Evolutionary conservation across 345 rosid genomes (phyloP).

Genomic region (Bretschneidera sinensis): DNA sequence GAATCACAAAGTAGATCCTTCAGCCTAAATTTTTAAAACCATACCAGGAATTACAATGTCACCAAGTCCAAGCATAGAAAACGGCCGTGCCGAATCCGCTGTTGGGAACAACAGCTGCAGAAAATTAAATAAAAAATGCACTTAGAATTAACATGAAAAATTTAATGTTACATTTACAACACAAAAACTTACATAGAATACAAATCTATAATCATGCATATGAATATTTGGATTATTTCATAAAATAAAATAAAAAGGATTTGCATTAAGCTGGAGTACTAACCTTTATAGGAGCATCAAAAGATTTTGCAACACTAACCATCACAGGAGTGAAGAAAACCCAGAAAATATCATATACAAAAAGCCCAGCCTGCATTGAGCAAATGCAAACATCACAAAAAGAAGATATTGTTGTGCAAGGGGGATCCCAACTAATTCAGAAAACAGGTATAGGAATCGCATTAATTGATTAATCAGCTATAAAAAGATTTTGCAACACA

Average conservation of each 20-base stretch:
- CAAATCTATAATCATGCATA: background rate
- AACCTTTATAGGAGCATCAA: conserved; percentile 99
- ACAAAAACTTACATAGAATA: background rate
- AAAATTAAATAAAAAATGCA: background rate
- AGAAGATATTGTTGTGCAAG: too few relatives aligned
- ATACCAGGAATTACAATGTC: conserved; percentile 98
- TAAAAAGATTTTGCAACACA: too few relatives aligned
- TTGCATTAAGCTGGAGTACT: conserved; percentile 27
- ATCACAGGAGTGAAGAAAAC: conserved; percentile 99
- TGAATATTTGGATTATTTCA: background rate
- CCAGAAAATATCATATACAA: conserved; percentile 97
- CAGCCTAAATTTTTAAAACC: background rate
- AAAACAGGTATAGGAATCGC: background rate
- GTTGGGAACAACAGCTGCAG: conserved; percentile 95
- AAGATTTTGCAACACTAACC: conserved; percentile 99
- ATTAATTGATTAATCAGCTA: too few relatives aligned
- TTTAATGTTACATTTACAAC: background rate
- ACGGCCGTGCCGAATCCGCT: conserved; percentile 65
- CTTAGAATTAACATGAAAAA: background rate
- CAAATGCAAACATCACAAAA: background rate
- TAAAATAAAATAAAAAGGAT: too few relatives aligned
- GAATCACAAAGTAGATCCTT: background rate
- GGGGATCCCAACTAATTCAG: background rate
- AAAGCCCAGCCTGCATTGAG: conserved; percentile 76
- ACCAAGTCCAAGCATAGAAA: conserved; percentile 99